Evolutionary conservation across 345 rosid species (phyloP), one percentile per base, ranked within the genome.

Genomic region (Noccaea bulbosa): DNA sequence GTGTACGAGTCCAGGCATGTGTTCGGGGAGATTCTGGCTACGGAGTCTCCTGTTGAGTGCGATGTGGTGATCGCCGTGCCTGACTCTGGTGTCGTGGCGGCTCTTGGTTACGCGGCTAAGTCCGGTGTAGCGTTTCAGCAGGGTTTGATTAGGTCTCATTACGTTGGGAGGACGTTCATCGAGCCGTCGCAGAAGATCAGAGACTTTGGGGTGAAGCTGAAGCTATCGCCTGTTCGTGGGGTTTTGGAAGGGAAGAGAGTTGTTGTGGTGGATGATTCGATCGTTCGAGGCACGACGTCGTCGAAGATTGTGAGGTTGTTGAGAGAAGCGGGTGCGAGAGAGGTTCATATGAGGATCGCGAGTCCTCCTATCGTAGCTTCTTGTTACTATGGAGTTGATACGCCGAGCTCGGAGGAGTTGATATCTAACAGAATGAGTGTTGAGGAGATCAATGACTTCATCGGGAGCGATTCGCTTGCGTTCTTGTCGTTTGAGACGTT

Each of bases 11-110:
- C 99, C 0, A 77, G 99, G 51, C 82, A 38, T 54, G 47, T 62
- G 3, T 91, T 86, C 38, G 97, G 99, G 1, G 92, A 89, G 81
- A 88, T 94, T 27, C 83, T 94, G 17, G 99, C 99, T 0, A 71
- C 88, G 0, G 99, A 85, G 79, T 82, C 83, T 1, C 95, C 92
- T 4, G 97, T 78, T 10, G 95, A 89, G 12, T 94, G 96, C 39
- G 99, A 94, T 75, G 95, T 94, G 11, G 99, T 94, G 79, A 94
- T 94, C 30, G 95, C 97, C 0, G 97, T 94, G 22, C 96, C 99
- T 0, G 99, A 94, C 79, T 91, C 99, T 5, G 99, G 99, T 0
- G 96, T 94, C 2, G 99, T 91, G 65, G 95, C 99, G 58, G 97
- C 99, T 8, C 87, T 89, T 0, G 99, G 97, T 6, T 91, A 91